phyloP scores from a whole-genome alignment of 2,329 filamentous ascomycete genomes.

The Dothistroma septosporum region DNA sequence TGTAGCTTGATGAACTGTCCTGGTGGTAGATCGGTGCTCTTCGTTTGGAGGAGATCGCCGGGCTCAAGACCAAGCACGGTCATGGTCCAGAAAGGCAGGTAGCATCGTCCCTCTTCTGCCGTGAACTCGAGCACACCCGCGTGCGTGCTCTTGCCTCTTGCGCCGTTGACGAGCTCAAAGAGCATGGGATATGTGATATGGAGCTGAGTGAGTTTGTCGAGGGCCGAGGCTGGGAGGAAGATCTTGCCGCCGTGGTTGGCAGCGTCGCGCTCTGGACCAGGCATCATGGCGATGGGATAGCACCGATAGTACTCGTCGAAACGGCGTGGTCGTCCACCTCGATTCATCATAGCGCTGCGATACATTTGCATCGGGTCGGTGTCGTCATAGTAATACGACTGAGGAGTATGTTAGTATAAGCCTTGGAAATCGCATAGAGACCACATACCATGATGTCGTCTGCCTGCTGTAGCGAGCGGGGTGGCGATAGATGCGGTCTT shows the following conservation, averaged over 20 bases:
- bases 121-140: slow-evolving; percentile 96
- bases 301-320: slow-evolving; percentile 99
- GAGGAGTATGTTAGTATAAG: neutral
- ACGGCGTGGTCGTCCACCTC: slow-evolving; percentile 58
- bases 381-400: slow-evolving; percentile 45
- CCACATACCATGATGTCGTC: neutral
- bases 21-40: slow-evolving; percentile 85
- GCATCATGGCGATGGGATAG: slow-evolving; percentile 92
- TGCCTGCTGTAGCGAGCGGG: neutral
- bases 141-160: slow-evolving; percentile 75
- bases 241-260: slow-evolving; percentile 98
- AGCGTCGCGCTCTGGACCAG: slow-evolving; percentile 79
- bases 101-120: slow-evolving; percentile 93
- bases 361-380: slow-evolving; percentile 53
- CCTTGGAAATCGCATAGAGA: neutral
- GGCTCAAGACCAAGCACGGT: slow-evolving; percentile 82
- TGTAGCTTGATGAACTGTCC: slow-evolving; percentile 95
- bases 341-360: slow-evolving; percentile 51
- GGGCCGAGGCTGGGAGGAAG: slow-evolving; percentile 88
- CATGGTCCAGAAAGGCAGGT: slow-evolving; percentile 98
- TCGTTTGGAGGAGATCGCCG: slow-evolving; percentile 90
- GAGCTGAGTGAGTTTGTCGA: slow-evolving; percentile 92
- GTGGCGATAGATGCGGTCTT: neutral
- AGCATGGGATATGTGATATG: slow-evolving; percentile 97
- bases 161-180: slow-evolving; percentile 91